Evolutionary conservation across 1,284 basidiomycete species (phyloP), one percentile per base, ranked within the genome.

Genomic region (Lignosus rhinocerotis): DNA sequence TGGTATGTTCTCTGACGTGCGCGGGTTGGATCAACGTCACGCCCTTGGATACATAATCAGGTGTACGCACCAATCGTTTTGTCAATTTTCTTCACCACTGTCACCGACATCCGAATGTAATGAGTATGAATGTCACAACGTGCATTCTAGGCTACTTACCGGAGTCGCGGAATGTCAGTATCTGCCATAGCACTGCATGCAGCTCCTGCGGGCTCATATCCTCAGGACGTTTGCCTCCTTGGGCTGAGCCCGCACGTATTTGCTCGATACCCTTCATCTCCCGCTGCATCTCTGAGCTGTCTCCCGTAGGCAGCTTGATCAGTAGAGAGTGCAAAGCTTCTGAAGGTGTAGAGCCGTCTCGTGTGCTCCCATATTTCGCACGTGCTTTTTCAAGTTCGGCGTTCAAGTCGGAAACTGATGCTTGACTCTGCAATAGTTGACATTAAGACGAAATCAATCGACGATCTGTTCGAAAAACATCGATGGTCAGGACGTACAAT

Each of bases 191-290:
- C 3, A 86, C 85, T 2, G 84, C 76, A 73, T 96, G 90, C 59
- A 96, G 70, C 73, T 97, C 94, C 72, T 96, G 92, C 1, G 95
- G 94, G 55, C 77, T 87, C 93, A 97, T 93, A 44, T 90, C 84
- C 62, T 88, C 83, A 0, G 90, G 90, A 50, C 80, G 78, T 70
- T 88, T 86, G 1, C 84, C 85, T 11, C 80, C 78, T 16, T 77
- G 75, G 10, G 72, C 68, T 10, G 80, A 79, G 1, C 81, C 84
- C 3, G 83, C 85, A 19, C 90, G 78, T 58, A 93, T 87, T 30
- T 84, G 80, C 68, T 91, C 84, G 57, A 95, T 83, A 44, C 79
- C 78, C 46, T 92, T 86, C 80, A 96, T 83, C 44, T 94, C 92
- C 17, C 92, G 79, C 34, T 79, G 76, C 76, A 93, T 82, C 14